These are phyloP conservation scores for Anethum foeniculum DNA, from an alignment of 140 eudicot species.

Conservation along the genomic window DNA sequence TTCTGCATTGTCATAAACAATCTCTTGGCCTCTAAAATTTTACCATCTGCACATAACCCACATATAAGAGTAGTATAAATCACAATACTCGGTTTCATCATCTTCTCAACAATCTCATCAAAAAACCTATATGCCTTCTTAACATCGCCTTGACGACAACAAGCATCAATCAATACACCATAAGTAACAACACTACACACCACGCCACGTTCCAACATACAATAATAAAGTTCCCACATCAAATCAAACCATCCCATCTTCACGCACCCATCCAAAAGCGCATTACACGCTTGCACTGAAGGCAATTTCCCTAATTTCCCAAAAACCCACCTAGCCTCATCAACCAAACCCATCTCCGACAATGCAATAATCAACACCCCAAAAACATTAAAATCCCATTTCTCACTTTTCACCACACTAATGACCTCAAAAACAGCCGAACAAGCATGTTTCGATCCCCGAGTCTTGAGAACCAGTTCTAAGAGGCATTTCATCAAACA, in stretches of 20 bases:
- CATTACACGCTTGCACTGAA: conserved; percentile 54
- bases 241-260: conserved; percentile 34
- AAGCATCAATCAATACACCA: conserved; percentile 62
- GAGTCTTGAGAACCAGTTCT: conserved; percentile 36
- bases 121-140: conserved; percentile 36
- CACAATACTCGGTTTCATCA: conserved; percentile 49
- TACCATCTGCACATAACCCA: conserved; percentile 53
- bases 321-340: conserved; percentile 81
- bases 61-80: conserved; percentile 59
- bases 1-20: conserved; percentile 45
- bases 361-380: conserved; percentile 59
- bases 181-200: conserved; percentile 51
- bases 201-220: conserved; percentile 31
- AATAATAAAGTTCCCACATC: conserved; percentile 59
- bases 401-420: conserved; percentile 19
- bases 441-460: conserved; percentile 35
- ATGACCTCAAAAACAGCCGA: conserved; percentile 47
- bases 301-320: conserved; percentile 35
- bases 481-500: conserved; percentile 83
- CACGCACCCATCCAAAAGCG: conserved; percentile 52
- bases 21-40: conserved; percentile 52
- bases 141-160: conserved; percentile 45
- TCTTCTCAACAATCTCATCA: conserved; percentile 59
- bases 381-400: conserved; percentile 38
- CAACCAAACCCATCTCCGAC: conserved; percentile 50